Percentiles rank a stretch among this genome's conserved stretches.
phyloP scores from a whole-genome alignment of 2,329 filamentous ascomycete genomes.

The Clonostachys chloroleuca region DNA sequence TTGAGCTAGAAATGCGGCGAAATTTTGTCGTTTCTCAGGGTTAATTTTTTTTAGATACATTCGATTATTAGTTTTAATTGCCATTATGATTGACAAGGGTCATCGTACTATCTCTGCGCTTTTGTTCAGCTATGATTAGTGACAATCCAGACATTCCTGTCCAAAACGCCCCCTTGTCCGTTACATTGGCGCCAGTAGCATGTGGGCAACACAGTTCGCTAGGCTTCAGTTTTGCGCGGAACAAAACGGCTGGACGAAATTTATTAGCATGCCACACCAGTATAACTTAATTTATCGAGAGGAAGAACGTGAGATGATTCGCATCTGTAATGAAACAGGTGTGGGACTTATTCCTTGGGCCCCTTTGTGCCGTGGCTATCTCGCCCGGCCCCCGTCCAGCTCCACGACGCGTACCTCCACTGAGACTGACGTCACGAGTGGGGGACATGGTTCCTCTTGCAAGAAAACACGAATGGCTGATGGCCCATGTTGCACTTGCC shows the following conservation, averaged over 20 bases:
- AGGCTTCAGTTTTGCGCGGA: constrained; percentile 47
- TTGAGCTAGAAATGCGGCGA: too few relatives aligned
- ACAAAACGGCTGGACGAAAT: constrained; percentile 49
- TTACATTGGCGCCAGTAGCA: constrained; percentile 43
- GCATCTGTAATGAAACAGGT: constrained; percentile 33
- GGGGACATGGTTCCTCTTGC: constrained; percentile 30
- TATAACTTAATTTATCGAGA: constrained; percentile 53
- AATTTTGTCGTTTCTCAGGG: too few relatives aligned
- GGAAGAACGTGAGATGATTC: constrained; percentile 43
- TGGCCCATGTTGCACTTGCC: constrained; percentile 60
- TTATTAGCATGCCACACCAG: constrained; percentile 53
- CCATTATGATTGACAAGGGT: too few relatives aligned
- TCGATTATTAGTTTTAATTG: too few relatives aligned
- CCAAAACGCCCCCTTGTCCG: constrained; percentile 18
- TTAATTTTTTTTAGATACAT: too few relatives aligned
- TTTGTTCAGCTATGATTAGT: too few relatives aligned
- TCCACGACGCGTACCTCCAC: constrained; percentile 14
- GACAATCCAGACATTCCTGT: too few relatives aligned
- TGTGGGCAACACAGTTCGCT: constrained; percentile 42
- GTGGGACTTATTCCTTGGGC: constrained; percentile 29
- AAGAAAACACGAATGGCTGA: constrained; percentile 50
- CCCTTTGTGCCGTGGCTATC: constrained; percentile 15
- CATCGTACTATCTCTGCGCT: too few relatives aligned
- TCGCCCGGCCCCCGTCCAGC: constrained; percentile 16
- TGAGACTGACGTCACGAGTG: constrained; percentile 23